Evolutionary conservation across 306 rosid species (phyloP).

Genomic region (Begonia peltatifolia): DNA sequence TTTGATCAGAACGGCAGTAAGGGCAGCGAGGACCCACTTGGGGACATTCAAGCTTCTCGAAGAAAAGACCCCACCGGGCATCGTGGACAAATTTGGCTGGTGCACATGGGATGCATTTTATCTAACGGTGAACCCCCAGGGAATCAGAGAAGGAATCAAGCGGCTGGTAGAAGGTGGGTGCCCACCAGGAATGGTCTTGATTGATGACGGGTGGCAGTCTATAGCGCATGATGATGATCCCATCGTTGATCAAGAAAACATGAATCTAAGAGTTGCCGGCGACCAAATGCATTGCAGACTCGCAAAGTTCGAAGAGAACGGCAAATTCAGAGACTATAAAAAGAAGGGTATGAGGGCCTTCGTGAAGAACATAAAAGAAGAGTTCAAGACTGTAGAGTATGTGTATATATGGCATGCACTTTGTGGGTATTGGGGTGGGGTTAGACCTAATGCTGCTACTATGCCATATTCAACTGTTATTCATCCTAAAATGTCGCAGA

Average conservation of each 20-base stretch:
- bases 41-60: constrained; percentile 47
- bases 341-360: constrained; percentile 39
- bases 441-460: constrained; percentile 24
- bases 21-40: constrained; percentile 25
- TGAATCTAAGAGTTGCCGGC: constrained; percentile 25
- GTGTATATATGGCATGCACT: constrained; percentile 73
- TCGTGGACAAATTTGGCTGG: constrained; percentile 64
- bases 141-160: constrained; percentile 35
- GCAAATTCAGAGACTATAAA: constrained; percentile 28
- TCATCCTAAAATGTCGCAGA: constrained; percentile 20
- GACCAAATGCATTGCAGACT: constrained; percentile 53
- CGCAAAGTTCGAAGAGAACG: constrained; percentile 34
- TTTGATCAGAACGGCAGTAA: constrained; percentile 31
- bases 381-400: constrained; percentile 30
- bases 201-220: constrained; percentile 73
- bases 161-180: constrained; percentile 46
- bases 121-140: constrained; percentile 45
- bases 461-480: constrained; percentile 37
- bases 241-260: constrained; percentile 11
- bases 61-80: constrained; percentile 40
- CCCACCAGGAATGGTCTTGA: constrained; percentile 43
- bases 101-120: constrained; percentile 82
- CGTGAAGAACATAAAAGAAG: constrained; percentile 48
- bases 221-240: constrained; percentile 32
- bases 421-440: constrained; percentile 74